Evolutionary conservation across 306 rosid genomes (phyloP), one percentile per base, ranked within the genome.

Genomic region (Sesbania bispinosa): DNA sequence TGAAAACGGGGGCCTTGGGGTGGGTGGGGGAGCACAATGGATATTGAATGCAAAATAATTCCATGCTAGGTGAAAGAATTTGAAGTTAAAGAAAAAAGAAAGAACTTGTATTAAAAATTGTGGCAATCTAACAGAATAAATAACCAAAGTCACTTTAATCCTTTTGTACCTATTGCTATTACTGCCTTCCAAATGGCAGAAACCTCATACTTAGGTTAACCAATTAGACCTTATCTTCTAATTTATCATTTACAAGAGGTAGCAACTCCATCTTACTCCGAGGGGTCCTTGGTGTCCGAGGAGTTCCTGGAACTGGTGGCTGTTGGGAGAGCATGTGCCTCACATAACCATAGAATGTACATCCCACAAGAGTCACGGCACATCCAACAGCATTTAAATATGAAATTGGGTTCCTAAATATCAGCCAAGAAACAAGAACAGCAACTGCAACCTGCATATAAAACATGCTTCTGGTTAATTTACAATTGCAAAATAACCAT

Each of bases 211-310:
- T n/a, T 19, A 51, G 55, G 75, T 74, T 57, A 68, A 41, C 10
- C 33, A 47, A 63, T 78, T 62, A 94, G 81, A 87, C 81, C 82
- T 89, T 90, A 48, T 90, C 89, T 83, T 90, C 97, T 83, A 89
- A 69, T 78, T 89, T 94, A 69, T 94, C 98, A 87, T 88, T 93
- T 87, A 94, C 97, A 80, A 94, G 97, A 39, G 98, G 97, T 48
- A 76, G 87, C 81, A 90, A 73, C 90, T 94, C 98, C 84, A 83
- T 78, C 76, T 81, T 96, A 81, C 70, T 85, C 24, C 93, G 77
- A 24, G 98, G 97, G 29, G 97, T 93, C 35, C 94, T 79, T 11
- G 98, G 90, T 6, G 98, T 90, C n/a, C 90, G 80, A 27, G 96
- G 96, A 15, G 96, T 88, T 80, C 92, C 95, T 0, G 82, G 82